Conservation (phyloP, 192 early-diverging fungal species). For the Chytriomyces hyalinus region DNA sequence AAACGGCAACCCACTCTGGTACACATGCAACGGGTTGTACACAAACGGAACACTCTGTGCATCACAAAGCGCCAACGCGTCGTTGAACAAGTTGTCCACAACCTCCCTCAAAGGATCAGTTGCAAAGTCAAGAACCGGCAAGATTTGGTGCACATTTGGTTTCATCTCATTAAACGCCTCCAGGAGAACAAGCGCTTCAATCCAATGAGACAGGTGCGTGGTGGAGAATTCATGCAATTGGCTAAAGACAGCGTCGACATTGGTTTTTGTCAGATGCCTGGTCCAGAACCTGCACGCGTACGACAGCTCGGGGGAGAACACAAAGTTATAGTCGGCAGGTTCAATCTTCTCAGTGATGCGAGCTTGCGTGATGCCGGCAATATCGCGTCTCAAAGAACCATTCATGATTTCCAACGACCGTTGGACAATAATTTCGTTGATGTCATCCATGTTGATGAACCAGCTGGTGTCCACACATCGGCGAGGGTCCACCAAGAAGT, state of each 20-base stretch:
- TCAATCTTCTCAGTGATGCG: neutral
- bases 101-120: neutral
- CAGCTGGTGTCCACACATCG: neutral
- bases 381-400: neutral
- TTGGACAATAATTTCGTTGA: neutral
- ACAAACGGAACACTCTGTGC: neutral
- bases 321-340: neutral
- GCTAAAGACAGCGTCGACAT: neutral
- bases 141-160: neutral
- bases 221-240: neutral
- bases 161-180: neutral
- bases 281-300: neutral
- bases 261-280: too few relatives aligned
- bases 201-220: neutral
- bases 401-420: neutral
- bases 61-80: neutral
- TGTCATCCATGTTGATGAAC: conserved; percentile 4
- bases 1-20: neutral
- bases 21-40: conserved; percentile 14
- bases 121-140: neutral
- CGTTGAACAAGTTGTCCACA: neutral
- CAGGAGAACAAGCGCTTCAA: conserved; percentile 7
- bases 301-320: neutral
- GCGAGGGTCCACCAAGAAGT: conserved; percentile 9
- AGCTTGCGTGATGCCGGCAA: neutral